Conservation (phyloP, 2,329 filamentous ascomycete genomes). For the Pseudocercospora fuligena region DNA sequence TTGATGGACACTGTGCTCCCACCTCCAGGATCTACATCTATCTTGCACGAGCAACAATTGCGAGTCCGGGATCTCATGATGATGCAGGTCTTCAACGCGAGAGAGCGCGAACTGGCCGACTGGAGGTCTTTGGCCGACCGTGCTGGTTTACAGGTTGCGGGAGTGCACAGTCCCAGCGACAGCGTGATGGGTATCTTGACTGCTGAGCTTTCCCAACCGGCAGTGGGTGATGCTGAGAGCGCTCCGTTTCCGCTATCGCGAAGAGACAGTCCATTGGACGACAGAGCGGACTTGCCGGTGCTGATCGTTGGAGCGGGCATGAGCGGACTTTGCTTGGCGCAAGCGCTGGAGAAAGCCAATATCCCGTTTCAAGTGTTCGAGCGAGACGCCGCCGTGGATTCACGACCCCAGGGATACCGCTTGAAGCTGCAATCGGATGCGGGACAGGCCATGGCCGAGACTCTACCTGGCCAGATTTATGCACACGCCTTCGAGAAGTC, state of each 20-base stretch:
- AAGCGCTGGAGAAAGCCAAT: slow-evolving; percentile 29
- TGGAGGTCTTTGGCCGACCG: slow-evolving; percentile 25
- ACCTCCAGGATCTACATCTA: slow-evolving; percentile 20
- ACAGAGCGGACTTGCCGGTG: slow-evolving; percentile 7
- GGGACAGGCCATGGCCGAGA: slow-evolving; percentile 27
- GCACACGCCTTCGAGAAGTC: slow-evolving; percentile 25
- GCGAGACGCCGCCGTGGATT: slow-evolving; percentile 27
- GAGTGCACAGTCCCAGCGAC: slow-evolving; percentile 24
- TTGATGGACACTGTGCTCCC: slow-evolving; percentile 35
- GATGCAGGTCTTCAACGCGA: slow-evolving; percentile 34
- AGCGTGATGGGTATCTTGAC: slow-evolving; percentile 30
- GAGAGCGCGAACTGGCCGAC: slow-evolving; percentile 32
- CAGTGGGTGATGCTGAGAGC: not conserved
- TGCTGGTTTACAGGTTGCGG: slow-evolving; percentile 19
- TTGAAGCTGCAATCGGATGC: slow-evolving; percentile 30
- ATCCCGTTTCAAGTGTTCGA: slow-evolving; percentile 32
- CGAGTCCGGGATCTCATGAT: slow-evolving; percentile 32
- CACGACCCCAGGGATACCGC: slow-evolving; percentile 32
- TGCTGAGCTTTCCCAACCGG: not conserved
- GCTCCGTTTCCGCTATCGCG: not conserved
- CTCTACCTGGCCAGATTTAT: slow-evolving; percentile 27
- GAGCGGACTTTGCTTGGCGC: slow-evolving; percentile 32
- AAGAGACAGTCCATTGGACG: not conserved
- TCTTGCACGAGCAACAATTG: slow-evolving; percentile 28
- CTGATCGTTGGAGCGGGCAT: slow-evolving; percentile 33